These are phyloP conservation scores for Dipteronia dyeriana DNA, from an alignment of 345 rosid genomes.

Conservation along the genomic window DNA sequence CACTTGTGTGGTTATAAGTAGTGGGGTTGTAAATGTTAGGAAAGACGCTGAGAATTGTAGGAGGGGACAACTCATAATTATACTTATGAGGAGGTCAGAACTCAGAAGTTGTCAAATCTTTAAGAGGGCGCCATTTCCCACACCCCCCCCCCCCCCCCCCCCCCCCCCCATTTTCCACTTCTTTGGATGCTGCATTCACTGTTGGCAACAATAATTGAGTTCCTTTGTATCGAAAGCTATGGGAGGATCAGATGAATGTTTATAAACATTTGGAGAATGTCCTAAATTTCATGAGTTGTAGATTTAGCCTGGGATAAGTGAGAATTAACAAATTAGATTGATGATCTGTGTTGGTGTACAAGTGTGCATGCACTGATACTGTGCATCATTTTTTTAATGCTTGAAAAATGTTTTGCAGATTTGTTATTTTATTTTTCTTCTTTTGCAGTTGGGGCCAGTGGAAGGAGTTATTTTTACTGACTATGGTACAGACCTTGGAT, in stretches of 20 bases:
- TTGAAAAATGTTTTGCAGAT: background rate
- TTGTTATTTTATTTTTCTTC: background rate
- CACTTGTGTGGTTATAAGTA: background rate
- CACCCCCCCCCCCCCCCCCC: too few relatives aligned
- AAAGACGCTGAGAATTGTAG: background rate
- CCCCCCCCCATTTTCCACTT: background rate
- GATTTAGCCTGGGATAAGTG: background rate
- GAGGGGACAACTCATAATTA: background rate
- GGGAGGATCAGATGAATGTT: background rate
- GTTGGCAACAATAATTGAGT: background rate
- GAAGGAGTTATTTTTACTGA: slow-evolving; percentile 86
- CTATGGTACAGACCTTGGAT: slow-evolving; percentile 89
- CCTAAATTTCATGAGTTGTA: background rate
- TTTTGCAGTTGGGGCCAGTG: slow-evolving; percentile 75
- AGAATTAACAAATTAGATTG: background rate
- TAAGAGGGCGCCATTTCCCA: background rate
- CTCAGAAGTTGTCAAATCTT: background rate
- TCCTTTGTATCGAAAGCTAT: slow-evolving; percentile 1
- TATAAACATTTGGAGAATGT: background rate
- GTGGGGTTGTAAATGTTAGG: background rate
- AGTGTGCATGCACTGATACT: background rate
- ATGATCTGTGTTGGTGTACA: background rate
- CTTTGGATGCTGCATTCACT: background rate
- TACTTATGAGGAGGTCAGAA: background rate
- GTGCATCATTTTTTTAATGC: background rate